phyloP scores from a whole-genome alignment of 768 basidiomycete species.

The Hebeloma cylindrosporum region DNA sequence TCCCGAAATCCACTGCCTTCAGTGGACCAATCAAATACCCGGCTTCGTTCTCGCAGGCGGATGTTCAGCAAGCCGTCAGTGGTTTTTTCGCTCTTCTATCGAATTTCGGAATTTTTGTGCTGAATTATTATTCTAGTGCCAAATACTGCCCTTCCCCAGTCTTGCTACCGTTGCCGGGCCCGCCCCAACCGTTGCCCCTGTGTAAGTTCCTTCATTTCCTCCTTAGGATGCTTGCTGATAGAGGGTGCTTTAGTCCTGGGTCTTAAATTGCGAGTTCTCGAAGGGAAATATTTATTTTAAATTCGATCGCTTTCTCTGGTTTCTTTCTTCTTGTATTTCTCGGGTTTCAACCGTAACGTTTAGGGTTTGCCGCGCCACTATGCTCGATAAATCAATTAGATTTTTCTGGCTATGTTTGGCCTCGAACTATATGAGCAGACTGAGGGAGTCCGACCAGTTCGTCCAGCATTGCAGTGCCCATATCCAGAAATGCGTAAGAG shows the following conservation, averaged over 20 bases:
- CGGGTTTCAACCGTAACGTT: no score
- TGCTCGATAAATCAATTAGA: no score
- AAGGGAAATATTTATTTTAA: no score
- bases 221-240: background rate
- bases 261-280: no score
- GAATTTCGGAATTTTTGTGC: background rate
- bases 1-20: slow-evolving; percentile 20
- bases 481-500: no score
- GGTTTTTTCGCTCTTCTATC: background rate
- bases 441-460: no score
- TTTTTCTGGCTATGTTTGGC: no score
- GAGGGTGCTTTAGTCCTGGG: background rate
- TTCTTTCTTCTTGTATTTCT: no score
- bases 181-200: slow-evolving; percentile 20
- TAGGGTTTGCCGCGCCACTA: no score
- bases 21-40: slow-evolving; percentile 24
- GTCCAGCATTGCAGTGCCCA: no score
- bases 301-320: no score
- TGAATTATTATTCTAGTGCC: slow-evolving; percentile 11
- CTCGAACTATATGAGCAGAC: no score
- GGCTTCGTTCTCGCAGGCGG: slow-evolving; percentile 18
- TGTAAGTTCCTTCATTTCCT: slow-evolving; percentile 5
- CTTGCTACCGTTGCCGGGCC: slow-evolving; percentile 22
- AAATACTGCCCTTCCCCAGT: slow-evolving; percentile 15
- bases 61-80: slow-evolving; percentile 19